Evolutionary conservation across 164 flowering plant genomes (phyloP), one percentile per base, ranked within the genome.

Genomic region (Stephania yunnanensis): DNA sequence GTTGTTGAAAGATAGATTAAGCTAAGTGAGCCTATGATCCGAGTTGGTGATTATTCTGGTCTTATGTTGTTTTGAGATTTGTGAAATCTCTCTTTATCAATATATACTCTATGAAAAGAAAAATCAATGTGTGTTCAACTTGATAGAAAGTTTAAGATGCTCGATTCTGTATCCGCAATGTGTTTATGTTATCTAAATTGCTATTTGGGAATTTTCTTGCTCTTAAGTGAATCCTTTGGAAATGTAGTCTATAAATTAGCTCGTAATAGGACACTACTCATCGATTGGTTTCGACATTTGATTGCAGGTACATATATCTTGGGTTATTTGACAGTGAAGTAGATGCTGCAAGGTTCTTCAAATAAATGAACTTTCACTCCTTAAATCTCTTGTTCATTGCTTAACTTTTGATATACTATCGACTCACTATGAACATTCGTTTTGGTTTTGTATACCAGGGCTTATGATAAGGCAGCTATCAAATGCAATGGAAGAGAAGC

Each of bases 271-370:
- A 77, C 58, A 75, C 72, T 74, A 52, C 74, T 81, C 72, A 74
- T 74, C 36, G 10, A 71, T 78, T 71, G 73, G 73, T 73, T 76
- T 76, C 77, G 77, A 81, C 85, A 85, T 82, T 87, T 89, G 81
- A 81, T 71, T 90, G 94, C 94, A 91, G 97, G 97, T 94, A 94
- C 87, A 87, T 95, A 73, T 95, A 94, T 87, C 97, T 94, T 84
- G 97, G 98, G 81, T 89, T 92, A 73, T 92, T 92, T 85, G 97
- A 94, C 86, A 91, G 84, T 76, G 97, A 92, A 87, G 81, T 90
- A 78, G 97, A 94, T 83, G 97, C 97, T 81, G 98, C 98, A 90
- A 94, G 97, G 98, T 25, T 25, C 25, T 25, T 94, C 88, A 82
- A 85, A 71, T 31, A 82, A 83, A 85, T 78, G 76, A 76, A 83